Evolutionary conservation across 306 rosid genomes (phyloP), one percentile per base, ranked within the genome.

Genomic region (Quercus rubra): DNA sequence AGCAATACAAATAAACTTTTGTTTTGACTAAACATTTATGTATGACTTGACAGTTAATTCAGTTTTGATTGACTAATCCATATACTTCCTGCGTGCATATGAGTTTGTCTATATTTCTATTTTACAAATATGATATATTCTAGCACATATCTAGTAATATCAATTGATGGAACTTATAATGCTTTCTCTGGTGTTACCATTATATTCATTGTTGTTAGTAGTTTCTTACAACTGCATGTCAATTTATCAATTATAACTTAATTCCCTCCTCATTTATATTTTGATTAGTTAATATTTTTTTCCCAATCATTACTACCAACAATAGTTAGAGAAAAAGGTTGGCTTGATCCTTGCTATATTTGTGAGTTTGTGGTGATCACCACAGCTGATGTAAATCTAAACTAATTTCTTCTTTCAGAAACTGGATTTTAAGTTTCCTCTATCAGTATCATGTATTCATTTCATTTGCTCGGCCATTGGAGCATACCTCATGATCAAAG

Each of bases 401-500:
- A 28, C 21, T 71, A 18, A 30, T 79, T 54, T 75, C 5, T 76
- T 75, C 55, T 78, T 74, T 55, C 94, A 95, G 99, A 95, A 95
- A 87, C 85, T 95, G 90, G 99, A 95, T 83, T 95, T 95, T 81
- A 95, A 92, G 93, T 95, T 95, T 83, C 99, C 99, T 71, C 82
- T 95, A 1, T 83, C 99, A 4, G 96, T 95, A 21, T 95, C 99
- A 3, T 86, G 94, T 70, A 84, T 95, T 82, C 99, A 95, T 86
- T 95, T 95, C 83, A 92, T 95, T 84, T 91, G 97, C 89, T 95
- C 99, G 46, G 81, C 99, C 46, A 77, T 91, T 80, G 99, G 99
- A 78, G 99, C 85, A 64, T 92, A 91, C 89, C 30, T 84, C 28
- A 88, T 88, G 63, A 95, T 95, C 82, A 88, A 91, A 83, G 92